These are phyloP conservation scores for Aspergillus novoparasiticus DNA, from an alignment of 2,329 filamentous ascomycete genomes.

Conservation along the genomic window DNA sequence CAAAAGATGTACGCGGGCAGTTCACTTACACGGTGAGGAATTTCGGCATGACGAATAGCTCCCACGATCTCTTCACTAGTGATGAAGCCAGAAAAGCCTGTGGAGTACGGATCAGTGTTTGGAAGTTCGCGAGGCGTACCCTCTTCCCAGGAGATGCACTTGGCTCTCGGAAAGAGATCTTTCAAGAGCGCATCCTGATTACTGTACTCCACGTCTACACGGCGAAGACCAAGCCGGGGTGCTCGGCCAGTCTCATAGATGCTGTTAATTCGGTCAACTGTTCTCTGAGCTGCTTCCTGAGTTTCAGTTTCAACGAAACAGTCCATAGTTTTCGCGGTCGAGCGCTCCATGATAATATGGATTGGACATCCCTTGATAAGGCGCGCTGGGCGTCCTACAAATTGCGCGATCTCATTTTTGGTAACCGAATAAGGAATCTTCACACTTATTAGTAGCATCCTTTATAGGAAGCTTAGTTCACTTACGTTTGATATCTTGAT, in stretches of 20 bases:
- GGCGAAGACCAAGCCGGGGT: conserved; percentile 51
- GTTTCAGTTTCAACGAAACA: conserved; percentile 53
- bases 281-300: conserved; percentile 40
- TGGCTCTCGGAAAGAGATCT: conserved; percentile 55
- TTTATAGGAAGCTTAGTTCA: neutral
- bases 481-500: conserved; percentile 42
- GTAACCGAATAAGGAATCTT: conserved; percentile 55
- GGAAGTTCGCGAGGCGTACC: conserved; percentile 37
- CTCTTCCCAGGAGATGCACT: conserved; percentile 50
- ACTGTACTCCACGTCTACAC: conserved; percentile 50
- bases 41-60: conserved; percentile 51
- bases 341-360: conserved; percentile 62
- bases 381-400: conserved; percentile 48
- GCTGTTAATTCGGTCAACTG: conserved; percentile 41
- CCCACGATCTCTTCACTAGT: conserved; percentile 54
- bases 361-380: conserved; percentile 49
- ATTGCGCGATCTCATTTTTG: conserved; percentile 51
- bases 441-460: conserved; percentile 11
- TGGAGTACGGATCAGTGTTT: conserved; percentile 47
- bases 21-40: conserved; percentile 51
- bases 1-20: neutral
- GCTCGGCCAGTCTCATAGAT: conserved; percentile 37
- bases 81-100: conserved; percentile 55
- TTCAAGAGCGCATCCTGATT: conserved; percentile 53
- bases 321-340: conserved; percentile 60